These are phyloP conservation scores for Luffa aegyptiaca DNA, from an alignment of 306 rosid species.

Conservation along the genomic window DNA sequence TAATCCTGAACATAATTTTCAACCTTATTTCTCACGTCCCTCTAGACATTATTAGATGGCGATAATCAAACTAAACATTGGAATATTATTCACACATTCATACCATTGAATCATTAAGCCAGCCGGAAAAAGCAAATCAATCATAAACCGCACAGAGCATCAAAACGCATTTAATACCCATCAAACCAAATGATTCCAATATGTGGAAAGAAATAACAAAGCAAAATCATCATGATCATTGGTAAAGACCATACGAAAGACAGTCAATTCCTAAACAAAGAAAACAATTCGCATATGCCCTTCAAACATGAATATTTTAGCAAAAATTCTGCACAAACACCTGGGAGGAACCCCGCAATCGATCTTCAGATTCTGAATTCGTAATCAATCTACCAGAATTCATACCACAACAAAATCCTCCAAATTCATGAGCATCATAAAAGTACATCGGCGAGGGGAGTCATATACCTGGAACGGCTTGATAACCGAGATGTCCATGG, in stretches of 20 bases:
- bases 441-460: no score
- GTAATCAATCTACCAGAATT: background rate
- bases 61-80: background rate
- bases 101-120: background rate
- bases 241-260: background rate
- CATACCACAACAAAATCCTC: background rate
- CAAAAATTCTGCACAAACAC: background rate
- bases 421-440: background rate
- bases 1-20: background rate
- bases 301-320: background rate
- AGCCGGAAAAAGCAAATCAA: background rate
- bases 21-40: background rate
- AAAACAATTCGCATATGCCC: background rate
- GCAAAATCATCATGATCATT: background rate
- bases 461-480: conserved; percentile 33
- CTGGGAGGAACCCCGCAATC: background rate
- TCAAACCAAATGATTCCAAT: background rate
- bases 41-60: background rate
- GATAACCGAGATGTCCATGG: conserved; percentile 30
- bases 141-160: background rate
- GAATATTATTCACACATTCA: background rate
- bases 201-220: background rate
- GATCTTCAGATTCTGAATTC: background rate
- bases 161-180: background rate
- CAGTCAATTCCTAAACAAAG: background rate